Base-by-base conservation (phyloP, 2,329 filamentous ascomycete genomes). In the Xylaria sp. region DNA sequence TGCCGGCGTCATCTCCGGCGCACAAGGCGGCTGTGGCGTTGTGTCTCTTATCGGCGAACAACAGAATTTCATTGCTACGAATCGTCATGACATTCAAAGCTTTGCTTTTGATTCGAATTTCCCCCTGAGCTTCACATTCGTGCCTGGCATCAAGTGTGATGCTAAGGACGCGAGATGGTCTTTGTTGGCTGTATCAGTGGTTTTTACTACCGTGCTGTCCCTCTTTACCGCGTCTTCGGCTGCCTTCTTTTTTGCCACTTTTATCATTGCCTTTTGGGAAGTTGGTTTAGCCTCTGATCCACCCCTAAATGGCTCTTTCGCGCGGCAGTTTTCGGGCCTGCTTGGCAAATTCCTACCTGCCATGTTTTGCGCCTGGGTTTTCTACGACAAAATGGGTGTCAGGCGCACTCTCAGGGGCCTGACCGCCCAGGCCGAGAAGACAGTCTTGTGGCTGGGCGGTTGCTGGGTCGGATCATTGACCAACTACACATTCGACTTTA, bases 401-500 rank as follows among this genome's bases (percentile, higher is more conserved):
- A 82, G 86, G 4, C 89, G 91, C 46, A 87, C 90, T 1, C 83
- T 97, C 25, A 77, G 76, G 1, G 89, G 87, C 1, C 82, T 97
- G 2, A 89, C 86, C 0, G 92, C 93, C 0, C 94, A 97, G 73
- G 70, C 97, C 43, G 94, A 97, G 72, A 97, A 96, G 81, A 91
- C 92, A 0, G 77, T 98, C 2, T 82, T 98, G 27, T 98, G 93
- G 90, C 81, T 99, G 0, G 93, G 93, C 1, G 89, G 88, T 7
- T 93, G 90, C 72, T 99, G 96, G 90, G 87, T 97, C 38, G 95
- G 93, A 15, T 89, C 92, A 1, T 78, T 99, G 67, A 94, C 94
- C 72, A 98, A 98, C 77, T 96, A 97, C 77, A 98, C 95, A 0
- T 92, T 99, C 71, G 90, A 92, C 70, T 90, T 91, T 77, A 97